Base-by-base conservation (phyloP, 2,329 filamentous ascomycete species). In the Didymella segeticola region DNA sequence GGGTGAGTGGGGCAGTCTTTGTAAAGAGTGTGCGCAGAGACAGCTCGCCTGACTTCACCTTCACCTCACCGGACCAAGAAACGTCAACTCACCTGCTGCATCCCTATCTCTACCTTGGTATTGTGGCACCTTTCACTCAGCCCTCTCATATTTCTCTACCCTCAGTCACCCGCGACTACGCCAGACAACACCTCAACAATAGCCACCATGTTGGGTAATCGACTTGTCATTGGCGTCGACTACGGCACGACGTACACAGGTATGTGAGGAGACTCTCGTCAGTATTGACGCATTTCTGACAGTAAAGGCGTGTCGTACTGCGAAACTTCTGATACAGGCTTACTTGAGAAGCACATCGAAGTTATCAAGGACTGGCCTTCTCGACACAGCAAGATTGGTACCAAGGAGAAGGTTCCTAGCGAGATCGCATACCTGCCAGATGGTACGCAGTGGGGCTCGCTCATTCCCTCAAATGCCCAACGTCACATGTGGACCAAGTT, bases 401-500 rank as follows among this genome's bases (percentile, higher is more conserved):
- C 68, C 0, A 70, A 63, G 25, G 66, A 73, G 43, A 71, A 73
- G 20, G 66, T 67, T 0, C 68, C 67, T 0, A 64, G 60, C 5
- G 67, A 70, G 23, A 49, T 72, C 2, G 50, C 65, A 0, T 68
- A 68, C 37, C 37, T 47, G 17, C 3, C 43, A 0, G 36, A 57
- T 8, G 57, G 48, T n/a, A 26, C 53, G 6, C 15, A 25, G 1
- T 70, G 62, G 63, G 65, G 66, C 2, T 54, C 57, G 3, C 14
- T 46, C 0, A 64, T 68, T 11, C 47, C 62, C 0, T 34, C 58
- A 0, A 33, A 72, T 41, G 47, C 64, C 0, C 37, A 60, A 25
- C 59, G 73, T 0, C 60, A 72, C 30, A 64, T 71, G 47, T 74
- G 70, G 67, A 74, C 69, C 0, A 73, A 74, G 43, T 53, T 74